These are phyloP conservation scores for Hirschioporus abietinus DNA, from an alignment of 768 basidiomycete species.

Conservation along the genomic window DNA sequence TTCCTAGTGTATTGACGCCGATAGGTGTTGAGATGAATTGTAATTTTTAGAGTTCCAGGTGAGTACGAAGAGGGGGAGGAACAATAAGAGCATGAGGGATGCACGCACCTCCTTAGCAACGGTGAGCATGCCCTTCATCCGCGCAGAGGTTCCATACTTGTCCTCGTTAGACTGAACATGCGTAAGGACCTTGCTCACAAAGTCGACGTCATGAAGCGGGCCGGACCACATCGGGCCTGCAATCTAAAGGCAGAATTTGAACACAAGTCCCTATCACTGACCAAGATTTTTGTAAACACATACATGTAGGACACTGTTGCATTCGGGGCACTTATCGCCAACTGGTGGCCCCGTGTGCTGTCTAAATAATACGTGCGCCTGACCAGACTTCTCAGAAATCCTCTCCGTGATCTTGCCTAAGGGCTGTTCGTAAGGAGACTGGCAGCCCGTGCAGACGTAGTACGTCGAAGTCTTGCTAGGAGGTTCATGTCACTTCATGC, in stretches of 20 bases:
- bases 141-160: conserved; percentile 68
- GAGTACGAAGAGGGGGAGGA: background rate
- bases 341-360: conserved; percentile 65
- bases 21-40: background rate
- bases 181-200: conserved; percentile 67
- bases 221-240: conserved; percentile 98
- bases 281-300: conserved; percentile 19
- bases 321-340: conserved; percentile 71
- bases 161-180: conserved; percentile 60
- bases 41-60: background rate
- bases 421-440: conserved; percentile 77
- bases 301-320: conserved; percentile 73
- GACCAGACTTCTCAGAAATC: conserved; percentile 47
- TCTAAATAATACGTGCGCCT: conserved; percentile 64
- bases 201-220: conserved; percentile 71
- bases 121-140: conserved; percentile 96
- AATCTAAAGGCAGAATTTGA: conserved; percentile 38
- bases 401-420: conserved; percentile 71
- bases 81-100: background rate
- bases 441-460: conserved; percentile 82
- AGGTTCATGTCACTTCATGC: background rate
- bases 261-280: conserved; percentile 1
- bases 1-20: conserved; percentile 45
- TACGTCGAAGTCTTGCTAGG: conserved; percentile 79
- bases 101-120: conserved; percentile 72